Conservation (phyloP, 1,284 basidiomycete genomes). For the Testicularia cyperi region DNA sequence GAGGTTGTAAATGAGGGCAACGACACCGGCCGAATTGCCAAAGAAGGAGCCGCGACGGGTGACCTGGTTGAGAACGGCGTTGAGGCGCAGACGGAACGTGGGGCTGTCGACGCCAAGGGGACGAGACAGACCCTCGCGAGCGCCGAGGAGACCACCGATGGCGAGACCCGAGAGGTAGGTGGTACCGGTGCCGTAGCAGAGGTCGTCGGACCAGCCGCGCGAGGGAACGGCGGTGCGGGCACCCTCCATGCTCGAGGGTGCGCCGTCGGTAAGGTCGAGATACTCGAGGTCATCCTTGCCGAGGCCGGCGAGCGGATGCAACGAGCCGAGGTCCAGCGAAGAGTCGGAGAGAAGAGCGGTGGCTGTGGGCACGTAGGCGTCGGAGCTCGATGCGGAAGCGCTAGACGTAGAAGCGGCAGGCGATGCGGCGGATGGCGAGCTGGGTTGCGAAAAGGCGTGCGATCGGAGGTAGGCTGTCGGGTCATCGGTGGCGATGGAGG, state of each 20-base stretch:
- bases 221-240: constrained; percentile 58
- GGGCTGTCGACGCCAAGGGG: constrained; percentile 67
- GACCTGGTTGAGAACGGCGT: constrained; percentile 93
- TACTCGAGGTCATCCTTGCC: constrained; percentile 59
- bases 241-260: constrained; percentile 55
- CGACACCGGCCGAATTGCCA: constrained; percentile 95
- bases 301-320: constrained; percentile 63
- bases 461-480: constrained; percentile 42
- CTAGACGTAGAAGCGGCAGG: not conserved
- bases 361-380: constrained; percentile 83
- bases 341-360: constrained; percentile 82
- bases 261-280: constrained; percentile 57
- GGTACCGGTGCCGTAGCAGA: constrained; percentile 98
- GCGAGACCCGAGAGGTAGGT: constrained; percentile 96
- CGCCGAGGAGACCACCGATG: constrained; percentile 89
- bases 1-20: constrained; percentile 94
- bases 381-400: constrained; percentile 8
- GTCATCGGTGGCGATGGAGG: too few species aligned
- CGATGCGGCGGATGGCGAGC: not conserved
- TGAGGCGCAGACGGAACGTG: constrained; percentile 80
- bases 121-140: constrained; percentile 87
- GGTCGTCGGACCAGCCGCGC: constrained; percentile 96
- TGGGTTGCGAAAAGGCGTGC: constrained; percentile 19
- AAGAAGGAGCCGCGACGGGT: constrained; percentile 95
- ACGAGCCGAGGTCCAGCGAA: constrained; percentile 83